Evolutionary conservation across 2,329 filamentous ascomycete genomes (phyloP).

Genomic region (Pestalotiopsis sp.): DNA sequence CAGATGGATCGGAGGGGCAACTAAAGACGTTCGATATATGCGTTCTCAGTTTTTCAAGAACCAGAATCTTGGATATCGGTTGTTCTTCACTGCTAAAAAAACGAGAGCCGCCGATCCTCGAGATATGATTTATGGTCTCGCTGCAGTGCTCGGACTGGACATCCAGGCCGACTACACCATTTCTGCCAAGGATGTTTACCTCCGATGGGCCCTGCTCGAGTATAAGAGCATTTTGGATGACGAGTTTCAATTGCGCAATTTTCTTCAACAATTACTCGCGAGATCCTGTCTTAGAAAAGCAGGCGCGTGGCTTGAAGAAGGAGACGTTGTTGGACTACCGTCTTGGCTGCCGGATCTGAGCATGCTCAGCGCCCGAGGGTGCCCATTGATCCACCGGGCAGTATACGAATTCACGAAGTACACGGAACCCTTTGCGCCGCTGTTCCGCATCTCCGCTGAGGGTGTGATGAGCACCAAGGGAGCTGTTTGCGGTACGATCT

Average conservation of each 20-base stretch:
- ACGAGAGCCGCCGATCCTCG: background rate
- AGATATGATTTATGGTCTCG: background rate
- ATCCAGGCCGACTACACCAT: background rate
- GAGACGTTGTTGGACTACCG: background rate
- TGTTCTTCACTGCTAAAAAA: fast-evolving
- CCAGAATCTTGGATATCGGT: too few species aligned
- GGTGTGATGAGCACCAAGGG: background rate
- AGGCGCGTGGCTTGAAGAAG: background rate
- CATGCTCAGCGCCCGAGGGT: background rate
- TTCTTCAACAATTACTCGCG: too few species aligned
- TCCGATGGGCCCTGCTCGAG: background rate
- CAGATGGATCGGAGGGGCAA: too few species aligned
- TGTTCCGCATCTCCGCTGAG: background rate
- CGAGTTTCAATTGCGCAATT: too few species aligned
- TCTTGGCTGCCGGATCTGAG: background rate
- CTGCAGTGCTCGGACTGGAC: background rate
- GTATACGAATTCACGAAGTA: background rate
- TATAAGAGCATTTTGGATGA: background rate
- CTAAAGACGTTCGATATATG: too few species aligned
- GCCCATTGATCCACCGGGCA: background rate
- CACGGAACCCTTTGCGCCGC: background rate
- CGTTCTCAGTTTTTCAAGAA: too few species aligned
- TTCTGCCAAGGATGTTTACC: background rate
- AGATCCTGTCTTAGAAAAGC: background rate
- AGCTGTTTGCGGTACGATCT: background rate